Evolutionary conservation across 306 rosid genomes (phyloP).

Genomic region (Lathyrus tuberosus): DNA sequence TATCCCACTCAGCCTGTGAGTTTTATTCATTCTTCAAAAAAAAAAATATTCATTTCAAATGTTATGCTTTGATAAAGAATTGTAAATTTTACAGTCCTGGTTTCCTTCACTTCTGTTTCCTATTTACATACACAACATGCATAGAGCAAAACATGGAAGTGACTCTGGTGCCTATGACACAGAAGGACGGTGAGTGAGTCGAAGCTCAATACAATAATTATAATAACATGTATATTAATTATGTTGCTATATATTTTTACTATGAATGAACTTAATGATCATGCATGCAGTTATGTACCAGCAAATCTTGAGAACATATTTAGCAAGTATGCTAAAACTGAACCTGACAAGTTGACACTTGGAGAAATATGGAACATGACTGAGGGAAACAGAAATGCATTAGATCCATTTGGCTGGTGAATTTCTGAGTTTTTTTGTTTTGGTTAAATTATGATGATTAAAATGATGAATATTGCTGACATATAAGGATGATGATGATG

Average conservation of each 20-base stretch:
- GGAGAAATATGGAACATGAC: conserved; percentile 83
- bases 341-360: conserved; percentile 66
- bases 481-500: neutral
- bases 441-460: too few relatives aligned
- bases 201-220: neutral
- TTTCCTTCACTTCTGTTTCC: conserved; percentile 83
- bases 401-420: conserved; percentile 78
- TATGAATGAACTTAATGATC: neutral
- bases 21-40: conserved; percentile 9
- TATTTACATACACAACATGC: conserved; percentile 65
- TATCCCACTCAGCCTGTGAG: conserved; percentile 81
- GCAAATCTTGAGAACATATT: conserved; percentile 71
- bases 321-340: conserved; percentile 67
- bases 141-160: conserved; percentile 81
- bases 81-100: conserved; percentile 56
- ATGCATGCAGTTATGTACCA: conserved; percentile 46
- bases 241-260: neutral
- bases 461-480: neutral
- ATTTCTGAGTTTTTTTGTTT: too few relatives aligned
- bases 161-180: conserved; percentile 82
- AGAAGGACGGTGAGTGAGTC: conserved; percentile 68
- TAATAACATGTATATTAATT: too few relatives aligned
- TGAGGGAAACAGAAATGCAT: conserved; percentile 66
- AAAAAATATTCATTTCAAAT: too few relatives aligned
- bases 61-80: neutral